These are phyloP conservation scores for Alternaria brassicicola DNA, from an alignment of 2,329 filamentous ascomycete species.

Conservation along the genomic window DNA sequence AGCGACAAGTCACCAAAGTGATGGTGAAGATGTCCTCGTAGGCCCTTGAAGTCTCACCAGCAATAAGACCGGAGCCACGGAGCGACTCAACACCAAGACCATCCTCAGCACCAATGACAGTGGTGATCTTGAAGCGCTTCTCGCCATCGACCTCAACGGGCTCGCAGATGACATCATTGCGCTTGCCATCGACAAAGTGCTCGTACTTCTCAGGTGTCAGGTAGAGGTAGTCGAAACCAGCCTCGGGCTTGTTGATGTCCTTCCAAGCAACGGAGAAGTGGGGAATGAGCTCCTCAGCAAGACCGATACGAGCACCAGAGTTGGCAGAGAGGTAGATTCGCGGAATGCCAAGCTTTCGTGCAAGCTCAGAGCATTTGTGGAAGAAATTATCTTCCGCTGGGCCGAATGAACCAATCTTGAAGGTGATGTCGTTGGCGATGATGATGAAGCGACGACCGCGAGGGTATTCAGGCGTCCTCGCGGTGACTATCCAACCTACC, in stretches of 20 bases:
- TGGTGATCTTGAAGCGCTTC: slow-evolving; percentile 90
- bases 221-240: slow-evolving; percentile 97
- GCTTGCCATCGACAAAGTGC: slow-evolving; percentile 79
- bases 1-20: slow-evolving; percentile 95
- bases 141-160: slow-evolving; percentile 84
- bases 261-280: slow-evolving; percentile 99
- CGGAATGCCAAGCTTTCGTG: slow-evolving; percentile 90
- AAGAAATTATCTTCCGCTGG: slow-evolving; percentile 98
- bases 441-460: slow-evolving; percentile 91
- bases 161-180: slow-evolving; percentile 84
- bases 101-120: slow-evolving; percentile 90
- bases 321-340: slow-evolving; percentile 98
- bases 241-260: slow-evolving; percentile 76
- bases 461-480: slow-evolving; percentile 94
- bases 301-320: slow-evolving; percentile 95
- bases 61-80: slow-evolving; percentile 95
- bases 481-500: slow-evolving; percentile 97
- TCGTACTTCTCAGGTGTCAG: slow-evolving; percentile 85
- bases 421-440: slow-evolving; percentile 98
- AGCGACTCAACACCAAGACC: slow-evolving; percentile 97
- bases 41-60: slow-evolving; percentile 92
- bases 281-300: slow-evolving; percentile 95
- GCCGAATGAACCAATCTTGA: slow-evolving; percentile 97
- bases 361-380: slow-evolving; percentile 97
- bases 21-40: slow-evolving; percentile 99